A percentile compares a stretch with the other conserved stretches of the same genome.
Conservation (phyloP, 169 alveolate genomes). For the Plasmodium sp. region DNA sequence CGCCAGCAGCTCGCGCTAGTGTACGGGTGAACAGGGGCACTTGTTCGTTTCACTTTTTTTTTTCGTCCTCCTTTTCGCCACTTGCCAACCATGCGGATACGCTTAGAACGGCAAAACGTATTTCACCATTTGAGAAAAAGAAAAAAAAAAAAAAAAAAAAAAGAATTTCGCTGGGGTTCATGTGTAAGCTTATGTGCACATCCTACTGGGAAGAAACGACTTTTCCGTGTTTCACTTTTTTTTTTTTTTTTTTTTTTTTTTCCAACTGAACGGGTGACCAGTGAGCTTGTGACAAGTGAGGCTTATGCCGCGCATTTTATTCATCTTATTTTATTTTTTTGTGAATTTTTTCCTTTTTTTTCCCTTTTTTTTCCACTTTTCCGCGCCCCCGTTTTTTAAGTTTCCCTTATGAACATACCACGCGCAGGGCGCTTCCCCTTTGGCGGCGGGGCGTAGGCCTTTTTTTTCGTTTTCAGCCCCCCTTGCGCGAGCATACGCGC, state of each 20-base stretch:
- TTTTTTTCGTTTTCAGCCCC: background rate
- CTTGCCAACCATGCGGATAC: background rate
- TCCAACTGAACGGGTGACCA: background rate
- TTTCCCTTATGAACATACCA: background rate
- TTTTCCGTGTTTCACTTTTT: background rate
- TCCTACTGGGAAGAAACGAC: background rate
- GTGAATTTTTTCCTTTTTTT: background rate
- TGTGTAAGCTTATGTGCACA: background rate
- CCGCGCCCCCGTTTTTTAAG: background rate
- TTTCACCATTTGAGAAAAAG: background rate
- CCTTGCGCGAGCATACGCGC: background rate
- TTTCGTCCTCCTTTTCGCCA: background rate
- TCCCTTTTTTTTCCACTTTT: background rate
- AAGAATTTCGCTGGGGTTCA: background rate
- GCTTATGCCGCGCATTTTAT: background rate
- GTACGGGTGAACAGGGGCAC: background rate
- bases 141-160: background rate
- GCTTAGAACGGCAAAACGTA: background rate
- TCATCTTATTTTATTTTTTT: background rate
- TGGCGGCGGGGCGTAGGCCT: background rate
- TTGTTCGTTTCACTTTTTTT: background rate
- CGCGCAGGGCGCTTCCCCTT: background rate
- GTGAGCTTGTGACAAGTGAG: background rate
- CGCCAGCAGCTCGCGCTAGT: background rate
- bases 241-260: constrained; percentile 6